A percentile compares a stretch with the other conserved stretches of the same genome.
Evolutionary conservation across 2,329 filamentous ascomycete species (phyloP).

Genomic region (Coniochaeta ligniaria): DNA sequence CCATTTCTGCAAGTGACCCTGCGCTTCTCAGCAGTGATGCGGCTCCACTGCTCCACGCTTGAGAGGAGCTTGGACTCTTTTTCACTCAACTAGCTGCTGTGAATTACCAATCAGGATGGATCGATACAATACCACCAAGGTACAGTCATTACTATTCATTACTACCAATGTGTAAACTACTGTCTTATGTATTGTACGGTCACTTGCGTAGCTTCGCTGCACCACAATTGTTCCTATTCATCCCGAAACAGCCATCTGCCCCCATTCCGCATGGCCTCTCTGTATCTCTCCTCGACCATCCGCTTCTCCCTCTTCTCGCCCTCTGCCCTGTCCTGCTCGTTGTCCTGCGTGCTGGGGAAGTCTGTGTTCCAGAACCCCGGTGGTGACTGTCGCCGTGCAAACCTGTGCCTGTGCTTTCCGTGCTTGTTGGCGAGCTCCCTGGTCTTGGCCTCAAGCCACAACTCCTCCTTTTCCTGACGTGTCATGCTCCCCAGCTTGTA

Average conservation of each 20-base stretch:
- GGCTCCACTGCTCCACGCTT: not conserved
- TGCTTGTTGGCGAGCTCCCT: conserved; percentile 65
- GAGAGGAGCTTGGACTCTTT: not conserved
- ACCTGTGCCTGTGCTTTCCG: conserved; percentile 72
- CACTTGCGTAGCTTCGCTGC: not conserved
- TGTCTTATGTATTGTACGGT: not conserved
- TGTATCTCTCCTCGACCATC: conserved; percentile 64
- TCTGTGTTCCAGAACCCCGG: conserved; percentile 88
- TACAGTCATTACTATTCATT: no score
- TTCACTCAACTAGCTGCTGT: not conserved
- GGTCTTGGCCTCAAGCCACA: conserved; percentile 70
- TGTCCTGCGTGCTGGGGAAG: conserved; percentile 83
- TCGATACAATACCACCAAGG: no score
- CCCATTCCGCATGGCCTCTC: conserved; percentile 71
- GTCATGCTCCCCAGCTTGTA: conserved; percentile 53
- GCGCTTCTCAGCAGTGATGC: not conserved
- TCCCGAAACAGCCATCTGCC: conserved; percentile 79
- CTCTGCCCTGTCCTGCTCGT: conserved; percentile 55
- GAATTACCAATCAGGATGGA: not conserved
- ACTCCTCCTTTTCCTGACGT: conserved; percentile 51
- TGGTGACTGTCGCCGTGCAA: conserved; percentile 64
- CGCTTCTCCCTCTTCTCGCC: conserved; percentile 57
- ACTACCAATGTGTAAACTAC: no score
- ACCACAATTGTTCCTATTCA: conserved; percentile 40
- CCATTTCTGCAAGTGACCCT: not conserved